phyloP scores from a whole-genome alignment of 1,139 yeast species.

The Yamadazyma aaseri region DNA sequence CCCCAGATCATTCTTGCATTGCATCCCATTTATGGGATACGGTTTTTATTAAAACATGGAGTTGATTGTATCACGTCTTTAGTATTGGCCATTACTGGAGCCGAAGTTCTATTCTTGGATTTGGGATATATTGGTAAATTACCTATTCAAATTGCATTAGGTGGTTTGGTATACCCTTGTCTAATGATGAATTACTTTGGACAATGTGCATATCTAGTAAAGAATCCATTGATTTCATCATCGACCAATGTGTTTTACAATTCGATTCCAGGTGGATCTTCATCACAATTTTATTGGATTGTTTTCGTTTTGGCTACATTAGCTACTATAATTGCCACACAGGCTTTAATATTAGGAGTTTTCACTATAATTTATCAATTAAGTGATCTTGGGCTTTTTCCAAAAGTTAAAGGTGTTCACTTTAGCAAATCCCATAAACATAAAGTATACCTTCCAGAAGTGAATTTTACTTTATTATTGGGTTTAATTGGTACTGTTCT shows the following conservation, averaged over 20 bases:
- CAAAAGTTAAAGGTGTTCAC: constrained; percentile 25
- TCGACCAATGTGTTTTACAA: constrained; percentile 41
- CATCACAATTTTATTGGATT: constrained; percentile 45
- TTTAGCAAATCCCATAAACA: constrained; percentile 30
- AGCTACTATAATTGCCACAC: constrained; percentile 58
- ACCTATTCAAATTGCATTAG: constrained; percentile 49
- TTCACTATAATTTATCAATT: constrained; percentile 53
- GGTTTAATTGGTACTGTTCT: constrained; percentile 51
- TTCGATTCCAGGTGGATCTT: constrained; percentile 47
- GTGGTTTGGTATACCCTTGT: constrained; percentile 50
- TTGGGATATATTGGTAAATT: constrained; percentile 53
- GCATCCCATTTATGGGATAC: constrained; percentile 52
- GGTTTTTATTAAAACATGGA: constrained; percentile 36
- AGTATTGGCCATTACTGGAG: constrained; percentile 57
- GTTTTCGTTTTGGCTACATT: constrained; percentile 53
- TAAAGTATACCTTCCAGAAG: constrained; percentile 50
- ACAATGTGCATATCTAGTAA: constrained; percentile 51
- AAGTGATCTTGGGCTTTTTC: constrained; percentile 54
- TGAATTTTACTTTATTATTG: constrained; percentile 49
- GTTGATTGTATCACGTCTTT: constrained; percentile 50
- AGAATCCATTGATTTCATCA: constrained; percentile 33
- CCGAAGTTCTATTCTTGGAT: constrained; percentile 66
- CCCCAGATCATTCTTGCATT: constrained; percentile 49
- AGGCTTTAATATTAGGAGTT: constrained; percentile 57
- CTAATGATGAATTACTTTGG: constrained; percentile 54